phyloP scores from a whole-genome alignment of 306 rosid species.

The Acacia confusa region DNA sequence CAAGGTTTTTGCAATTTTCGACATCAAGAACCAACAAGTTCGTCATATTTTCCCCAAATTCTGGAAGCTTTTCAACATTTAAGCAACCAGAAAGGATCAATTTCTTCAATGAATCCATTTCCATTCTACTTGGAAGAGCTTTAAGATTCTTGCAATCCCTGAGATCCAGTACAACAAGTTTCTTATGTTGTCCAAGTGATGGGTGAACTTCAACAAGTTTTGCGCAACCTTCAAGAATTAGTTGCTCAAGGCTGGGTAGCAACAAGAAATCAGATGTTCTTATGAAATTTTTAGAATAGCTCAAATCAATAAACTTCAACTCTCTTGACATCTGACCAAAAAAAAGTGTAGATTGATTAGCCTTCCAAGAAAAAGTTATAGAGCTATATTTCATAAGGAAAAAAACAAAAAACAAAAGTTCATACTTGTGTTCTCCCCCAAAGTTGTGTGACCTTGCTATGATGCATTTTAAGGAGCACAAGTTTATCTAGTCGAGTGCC shows the following conservation, averaged over 20 bases:
- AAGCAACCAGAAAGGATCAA: not conserved
- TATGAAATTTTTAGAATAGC: not conserved
- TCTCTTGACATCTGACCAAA: constrained; percentile 1
- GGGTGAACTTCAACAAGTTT: constrained; percentile 7
- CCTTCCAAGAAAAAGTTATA: not conserved
- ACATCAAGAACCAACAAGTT: not conserved
- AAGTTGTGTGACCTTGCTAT: not conserved
- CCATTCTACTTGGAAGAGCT: constrained; percentile 3
- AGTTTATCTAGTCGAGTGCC: not conserved
- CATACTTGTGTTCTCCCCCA: not conserved
- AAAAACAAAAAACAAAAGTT: not conserved
- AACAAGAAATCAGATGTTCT: not conserved
- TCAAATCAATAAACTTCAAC: not conserved
- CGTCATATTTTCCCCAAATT: not conserved
- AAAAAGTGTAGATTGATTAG: not conserved
- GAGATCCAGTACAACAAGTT: not conserved
- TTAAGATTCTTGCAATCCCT: not conserved
- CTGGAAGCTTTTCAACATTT: not conserved
- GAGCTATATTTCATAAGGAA: not conserved
- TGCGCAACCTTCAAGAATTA: not conserved
- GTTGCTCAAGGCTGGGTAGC: not conserved
- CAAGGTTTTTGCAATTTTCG: not conserved
- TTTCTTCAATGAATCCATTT: not conserved
- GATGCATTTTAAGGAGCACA: constrained; percentile 37
- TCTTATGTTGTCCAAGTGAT: not conserved